Base-by-base conservation (phyloP, 2,329 filamentous ascomycete genomes). In the Fusarium sp. region DNA sequence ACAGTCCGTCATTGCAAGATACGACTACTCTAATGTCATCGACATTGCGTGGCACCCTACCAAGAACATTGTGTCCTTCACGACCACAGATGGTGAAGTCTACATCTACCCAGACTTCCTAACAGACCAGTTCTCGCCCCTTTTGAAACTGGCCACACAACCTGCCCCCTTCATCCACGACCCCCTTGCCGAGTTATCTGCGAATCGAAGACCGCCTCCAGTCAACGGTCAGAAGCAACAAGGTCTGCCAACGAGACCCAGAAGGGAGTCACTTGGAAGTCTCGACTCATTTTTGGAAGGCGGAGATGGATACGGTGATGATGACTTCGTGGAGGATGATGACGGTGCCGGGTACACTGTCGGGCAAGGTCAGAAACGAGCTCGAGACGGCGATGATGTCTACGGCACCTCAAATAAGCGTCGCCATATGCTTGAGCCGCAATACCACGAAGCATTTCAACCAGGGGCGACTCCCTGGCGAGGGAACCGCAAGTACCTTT, bases 401-500 rank as follows among this genome's bases (percentile, higher is more conserved):
- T 78, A 77, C 4, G 83, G 83, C 14, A 82, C 82, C 29, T 73
- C 83, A 7, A 86, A 76, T 76, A 90, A 90, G 77, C 84, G 87
- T 14, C 81, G 83, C 14, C 84, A 86, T 52, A 77, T 88, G 12
- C 74, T 83, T 59, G 75, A 90, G 72, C 91, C 94, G 3, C 88
- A 90, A 75, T 88, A 93, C 39, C 97, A 99, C 76, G 90, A 92
- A 59, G 84, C 95, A 4, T 97, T 99, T 80, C 97, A 99, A 80
- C 94, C 95, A 1, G 95, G 96, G 3, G 95, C 94, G 60, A 99
- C 96, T 0, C 95, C 95, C 0, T 99, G 96, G 97, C 90, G 94
- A 70, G 96, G 96, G 4, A 96, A 97, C 80, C 88, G 96, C 71
- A 94, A 95, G 79, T 97, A 99, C 79, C 87, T 99, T 2, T 97